A percentile compares a stretch with the other conserved stretches of the same genome.
These are phyloP conservation scores for Cladosporium sp. DNA, from an alignment of 2,329 filamentous ascomycete genomes.

Conservation along the genomic window DNA sequence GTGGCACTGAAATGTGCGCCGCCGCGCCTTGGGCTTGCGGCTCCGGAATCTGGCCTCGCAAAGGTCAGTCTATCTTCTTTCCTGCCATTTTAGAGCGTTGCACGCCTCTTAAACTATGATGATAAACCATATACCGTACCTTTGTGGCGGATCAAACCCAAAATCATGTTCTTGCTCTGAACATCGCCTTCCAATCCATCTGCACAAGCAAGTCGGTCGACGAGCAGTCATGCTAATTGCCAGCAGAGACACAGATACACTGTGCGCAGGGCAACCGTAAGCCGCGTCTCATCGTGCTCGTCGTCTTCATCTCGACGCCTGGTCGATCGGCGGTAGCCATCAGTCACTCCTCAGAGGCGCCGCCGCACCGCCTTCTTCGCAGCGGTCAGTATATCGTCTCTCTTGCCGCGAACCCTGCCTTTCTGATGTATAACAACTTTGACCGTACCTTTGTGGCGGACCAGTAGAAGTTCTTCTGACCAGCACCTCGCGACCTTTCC, in stretches of 20 bases:
- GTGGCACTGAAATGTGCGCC: not conserved
- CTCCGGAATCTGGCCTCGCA: not conserved
- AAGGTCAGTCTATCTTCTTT: not conserved
- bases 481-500: not conserved
- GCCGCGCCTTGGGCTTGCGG: not conserved
- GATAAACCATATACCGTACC: not conserved
- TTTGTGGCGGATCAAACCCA: not conserved
- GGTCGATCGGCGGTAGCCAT: not conserved
- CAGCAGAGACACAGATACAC: not conserved
- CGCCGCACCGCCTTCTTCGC: not conserved
- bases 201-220: not conserved
- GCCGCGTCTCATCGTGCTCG: not conserved
- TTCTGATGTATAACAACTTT: not conserved
- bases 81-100: not conserved
- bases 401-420: not conserved
- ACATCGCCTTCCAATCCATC: not conserved
- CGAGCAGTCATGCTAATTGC: not conserved
- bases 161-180: not conserved
- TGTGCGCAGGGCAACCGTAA: constrained; percentile 4
- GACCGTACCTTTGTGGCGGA: not conserved
- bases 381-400: not conserved
- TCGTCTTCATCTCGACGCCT: not conserved
- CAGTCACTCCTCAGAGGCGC: not conserved
- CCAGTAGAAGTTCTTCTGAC: not conserved
- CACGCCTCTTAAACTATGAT: not conserved